phyloP scores from a whole-genome alignment of 257 asterid genomes.

The Asclepias syriaca region DNA sequence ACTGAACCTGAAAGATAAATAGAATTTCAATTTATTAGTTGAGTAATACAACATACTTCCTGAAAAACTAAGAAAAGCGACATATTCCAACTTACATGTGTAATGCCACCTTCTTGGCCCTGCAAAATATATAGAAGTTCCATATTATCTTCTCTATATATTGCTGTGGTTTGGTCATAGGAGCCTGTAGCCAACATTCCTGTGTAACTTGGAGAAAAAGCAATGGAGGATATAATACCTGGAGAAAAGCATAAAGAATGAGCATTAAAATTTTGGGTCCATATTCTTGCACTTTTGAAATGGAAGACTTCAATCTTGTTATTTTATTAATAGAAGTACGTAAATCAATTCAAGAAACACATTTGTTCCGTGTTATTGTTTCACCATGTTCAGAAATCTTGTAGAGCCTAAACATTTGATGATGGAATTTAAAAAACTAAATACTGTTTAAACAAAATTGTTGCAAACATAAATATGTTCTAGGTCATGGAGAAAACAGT shows the following conservation, averaged over 20 bases:
- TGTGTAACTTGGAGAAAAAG: constrained; percentile 64
- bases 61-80: background rate
- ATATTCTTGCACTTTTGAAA: background rate
- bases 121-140: constrained; percentile 80
- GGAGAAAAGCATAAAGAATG: constrained; percentile 2
- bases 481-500: background rate
- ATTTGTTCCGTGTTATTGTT: background rate
- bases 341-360: background rate
- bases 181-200: constrained; percentile 96
- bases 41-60: background rate
- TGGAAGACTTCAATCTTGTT: background rate
- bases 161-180: constrained; percentile 81
- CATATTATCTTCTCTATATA: constrained; percentile 88
- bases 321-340: background rate
- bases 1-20: constrained; percentile 62
- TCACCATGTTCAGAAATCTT: background rate
- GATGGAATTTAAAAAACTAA: background rate
- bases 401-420: background rate
- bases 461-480: background rate
- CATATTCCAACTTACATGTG: constrained; percentile 67
- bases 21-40: constrained; percentile 12
- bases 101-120: constrained; percentile 98
- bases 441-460: background rate
- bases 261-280: background rate
- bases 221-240: constrained; percentile 93